Evolutionary conservation across 2,329 filamentous ascomycete genomes (phyloP), one percentile per base, ranked within the genome.

Genomic region (Aureobasidium melanogenum): DNA sequence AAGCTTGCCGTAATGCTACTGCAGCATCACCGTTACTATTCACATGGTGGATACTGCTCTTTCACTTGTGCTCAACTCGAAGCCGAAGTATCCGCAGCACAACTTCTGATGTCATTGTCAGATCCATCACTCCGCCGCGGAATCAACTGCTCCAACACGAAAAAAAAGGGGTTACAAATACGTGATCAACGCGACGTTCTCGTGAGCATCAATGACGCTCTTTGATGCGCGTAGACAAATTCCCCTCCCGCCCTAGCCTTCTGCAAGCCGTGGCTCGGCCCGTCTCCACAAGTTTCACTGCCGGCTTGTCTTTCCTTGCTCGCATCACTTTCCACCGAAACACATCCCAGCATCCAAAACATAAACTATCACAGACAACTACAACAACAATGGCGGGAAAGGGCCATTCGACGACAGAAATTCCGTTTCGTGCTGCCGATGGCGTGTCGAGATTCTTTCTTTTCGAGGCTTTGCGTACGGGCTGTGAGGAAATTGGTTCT

Each of bases 361-460:
- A 17, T 2, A 30, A 22, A 14, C 32, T 8, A 3, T 15, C 26
- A 30, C 17, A 2, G 2, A 28, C 10, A 12, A 22, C n/a, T n/a
- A n/a, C 38, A 39, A 43, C n/a, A 15, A 14, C 9, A 5, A 43
- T 43, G 38, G 26, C 36, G 10, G 36, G 15, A 32, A 3, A 17
- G 4, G 12, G n/a, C 10, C 32, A 3, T 2, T n/a, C 51, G 9
- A 43, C 38, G 1, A 55, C 9, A n/a, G 34, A 51, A 10, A 50
- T 57, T 14, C 41, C 47, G 30, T 47, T 55, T 14, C 44, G 60
- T n/a, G 41, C 54, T n/a, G 39, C 39, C n/a, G 22, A 57, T n/a
- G 39, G 54, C 28, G 54, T 57, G 3, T 57, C 41, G 17, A n/a
- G 41, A 19, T 62, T 62, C 46, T 43, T 50, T 38, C 54, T 57